Evolutionary conservation across 1,139 yeast species (phyloP).

Genomic region (Suhomyces kunorum): DNA sequence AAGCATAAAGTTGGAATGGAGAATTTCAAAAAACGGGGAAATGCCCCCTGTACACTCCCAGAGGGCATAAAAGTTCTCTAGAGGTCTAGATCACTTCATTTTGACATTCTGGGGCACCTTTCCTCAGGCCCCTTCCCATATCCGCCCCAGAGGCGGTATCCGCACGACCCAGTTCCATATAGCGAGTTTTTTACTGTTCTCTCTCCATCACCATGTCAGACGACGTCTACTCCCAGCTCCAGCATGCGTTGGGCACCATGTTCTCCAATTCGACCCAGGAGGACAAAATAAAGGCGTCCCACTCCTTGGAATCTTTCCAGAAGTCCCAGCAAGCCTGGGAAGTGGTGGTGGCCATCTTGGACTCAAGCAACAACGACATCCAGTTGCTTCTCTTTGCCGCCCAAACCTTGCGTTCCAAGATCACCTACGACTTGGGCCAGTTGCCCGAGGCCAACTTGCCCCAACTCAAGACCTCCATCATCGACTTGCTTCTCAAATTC

Average conservation of each 20-base stretch:
- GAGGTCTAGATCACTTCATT: no score
- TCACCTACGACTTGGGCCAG: conserved; percentile 82
- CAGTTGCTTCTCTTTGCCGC: conserved; percentile 71
- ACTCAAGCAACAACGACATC: conserved; percentile 43
- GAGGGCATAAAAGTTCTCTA: no score
- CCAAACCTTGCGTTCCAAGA: conserved; percentile 83
- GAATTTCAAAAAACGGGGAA: no score
- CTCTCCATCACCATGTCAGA: conserved; percentile 14
- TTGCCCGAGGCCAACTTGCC: conserved; percentile 55
- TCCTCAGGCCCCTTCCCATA: not conserved
- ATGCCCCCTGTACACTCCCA: no score
- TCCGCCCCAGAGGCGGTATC: no score
- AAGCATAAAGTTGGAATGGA: no score
- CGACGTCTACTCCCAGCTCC: conserved; percentile 27
- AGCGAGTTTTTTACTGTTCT: not conserved
- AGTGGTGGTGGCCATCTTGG: conserved; percentile 38
- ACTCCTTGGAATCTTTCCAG: conserved; percentile 76
- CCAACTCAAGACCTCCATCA: conserved; percentile 62
- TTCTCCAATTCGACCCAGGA: conserved; percentile 54
- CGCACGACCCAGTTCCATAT: conserved; percentile 3
- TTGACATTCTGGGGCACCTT: no score
- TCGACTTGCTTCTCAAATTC: conserved; percentile 55
- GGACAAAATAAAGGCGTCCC: conserved; percentile 61
- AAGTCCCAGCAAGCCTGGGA: conserved; percentile 76
- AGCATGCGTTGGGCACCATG: conserved; percentile 60